Evolutionary conservation across 768 basidiomycete genomes (phyloP).

Genomic region (Hypholoma fasciculare): DNA sequence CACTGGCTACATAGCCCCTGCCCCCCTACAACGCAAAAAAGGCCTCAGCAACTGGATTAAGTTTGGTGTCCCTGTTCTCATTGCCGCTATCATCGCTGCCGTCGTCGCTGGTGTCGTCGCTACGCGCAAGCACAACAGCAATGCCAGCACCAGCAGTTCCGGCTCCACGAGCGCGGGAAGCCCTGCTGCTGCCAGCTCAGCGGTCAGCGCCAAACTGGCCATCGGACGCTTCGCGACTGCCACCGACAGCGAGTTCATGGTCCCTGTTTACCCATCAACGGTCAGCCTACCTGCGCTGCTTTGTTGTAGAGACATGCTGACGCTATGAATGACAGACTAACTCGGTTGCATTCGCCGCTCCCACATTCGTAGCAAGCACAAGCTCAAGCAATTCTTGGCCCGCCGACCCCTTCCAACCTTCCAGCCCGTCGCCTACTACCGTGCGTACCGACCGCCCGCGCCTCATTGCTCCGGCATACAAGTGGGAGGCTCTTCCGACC

Average conservation of each 20-base stretch:
- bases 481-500: constrained; percentile 80
- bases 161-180: constrained; percentile 37
- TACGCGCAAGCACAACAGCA: constrained; percentile 50
- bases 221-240: constrained; percentile 72
- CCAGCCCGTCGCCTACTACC: constrained; percentile 56
- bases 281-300: constrained; percentile 49
- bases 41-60: constrained; percentile 72
- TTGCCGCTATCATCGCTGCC: constrained; percentile 65
- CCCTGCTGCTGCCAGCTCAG: constrained; percentile 53
- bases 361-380: constrained; percentile 68
- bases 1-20: constrained; percentile 67
- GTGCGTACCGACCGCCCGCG: constrained; percentile 83
- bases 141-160: constrained; percentile 37
- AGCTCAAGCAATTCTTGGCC: constrained; percentile 69
- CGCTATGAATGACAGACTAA: constrained; percentile 56
- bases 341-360: constrained; percentile 63
- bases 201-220: constrained; percentile 57
- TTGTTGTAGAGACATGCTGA: background rate
- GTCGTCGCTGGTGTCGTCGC: constrained; percentile 83
- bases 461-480: constrained; percentile 88
- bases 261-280: constrained; percentile 87
- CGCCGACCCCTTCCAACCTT: constrained; percentile 70
- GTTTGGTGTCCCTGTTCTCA: constrained; percentile 64
- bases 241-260: constrained; percentile 76
- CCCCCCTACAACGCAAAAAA: constrained; percentile 39